These are phyloP conservation scores for Bryoglossum gracile DNA, from an alignment of 495 filamentous ascomycete species.

Conservation along the genomic window DNA sequence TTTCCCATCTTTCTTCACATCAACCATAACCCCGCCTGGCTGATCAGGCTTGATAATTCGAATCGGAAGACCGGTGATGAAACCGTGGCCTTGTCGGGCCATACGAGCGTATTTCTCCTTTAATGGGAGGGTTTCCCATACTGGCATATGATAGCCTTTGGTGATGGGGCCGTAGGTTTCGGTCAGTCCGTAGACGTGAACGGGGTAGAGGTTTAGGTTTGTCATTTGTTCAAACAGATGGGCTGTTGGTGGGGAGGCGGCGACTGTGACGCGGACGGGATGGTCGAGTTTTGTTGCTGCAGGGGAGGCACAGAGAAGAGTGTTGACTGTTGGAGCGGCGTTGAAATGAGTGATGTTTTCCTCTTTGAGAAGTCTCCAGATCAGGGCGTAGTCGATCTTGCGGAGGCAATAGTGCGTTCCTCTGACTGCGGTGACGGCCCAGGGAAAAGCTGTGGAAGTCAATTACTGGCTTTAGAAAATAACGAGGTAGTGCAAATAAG, in stretches of 20 bases:
- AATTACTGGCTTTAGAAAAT: constrained; percentile 8
- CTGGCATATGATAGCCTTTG: constrained; percentile 78
- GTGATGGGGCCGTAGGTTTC: constrained; percentile 97
- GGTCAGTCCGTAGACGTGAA: constrained; percentile 92
- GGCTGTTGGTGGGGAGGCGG: constrained; percentile 80
- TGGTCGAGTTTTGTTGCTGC: constrained; percentile 61
- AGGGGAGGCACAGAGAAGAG: constrained; percentile 69
- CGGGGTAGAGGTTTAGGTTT: constrained; percentile 75
- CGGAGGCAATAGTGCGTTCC: constrained; percentile 92
- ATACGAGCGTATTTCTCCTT: constrained; percentile 76
- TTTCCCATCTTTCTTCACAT: constrained; percentile 72
- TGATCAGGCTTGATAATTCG: constrained; percentile 77
- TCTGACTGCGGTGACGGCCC: constrained; percentile 84
- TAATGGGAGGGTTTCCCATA: constrained; percentile 63
- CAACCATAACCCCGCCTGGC: constrained; percentile 56
- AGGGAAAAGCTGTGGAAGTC: constrained; percentile 39
- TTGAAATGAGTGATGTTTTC: constrained; percentile 91
- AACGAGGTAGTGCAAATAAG: no score
- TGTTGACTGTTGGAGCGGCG: constrained; percentile 95
- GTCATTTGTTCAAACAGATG: constrained; percentile 91
- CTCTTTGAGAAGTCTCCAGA: constrained; percentile 79
- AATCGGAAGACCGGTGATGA: constrained; percentile 72
- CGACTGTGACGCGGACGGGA: constrained; percentile 83
- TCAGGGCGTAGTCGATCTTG: constrained; percentile 89
- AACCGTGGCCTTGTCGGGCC: constrained; percentile 89